phyloP scores from a whole-genome alignment of 164 flowering plant species.

The Akebia trifoliata region DNA sequence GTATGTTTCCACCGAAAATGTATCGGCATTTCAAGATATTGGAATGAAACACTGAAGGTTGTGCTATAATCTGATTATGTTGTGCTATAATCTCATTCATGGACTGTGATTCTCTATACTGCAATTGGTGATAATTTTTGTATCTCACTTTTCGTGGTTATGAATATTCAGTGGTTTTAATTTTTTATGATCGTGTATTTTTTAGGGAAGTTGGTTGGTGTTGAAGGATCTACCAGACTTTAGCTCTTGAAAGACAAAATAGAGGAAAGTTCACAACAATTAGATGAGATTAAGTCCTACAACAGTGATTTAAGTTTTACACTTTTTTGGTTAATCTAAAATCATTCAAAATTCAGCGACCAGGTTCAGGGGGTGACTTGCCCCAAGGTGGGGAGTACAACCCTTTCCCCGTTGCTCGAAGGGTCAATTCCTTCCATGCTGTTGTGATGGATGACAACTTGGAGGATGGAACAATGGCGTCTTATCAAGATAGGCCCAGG shows the following conservation, averaged over 20 bases:
- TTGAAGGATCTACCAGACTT: slow-evolving; percentile 3
- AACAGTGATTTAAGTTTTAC: neutral
- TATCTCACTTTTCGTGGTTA: neutral
- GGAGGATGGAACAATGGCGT: slow-evolving; percentile 62
- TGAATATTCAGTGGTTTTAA: neutral
- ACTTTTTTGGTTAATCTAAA: slow-evolving; percentile 2
- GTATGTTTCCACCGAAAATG: too few relatives aligned
- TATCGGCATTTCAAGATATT: too few relatives aligned
- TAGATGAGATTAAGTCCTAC: neutral
- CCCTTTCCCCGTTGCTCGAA: slow-evolving; percentile 55
- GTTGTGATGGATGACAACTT: slow-evolving; percentile 68
- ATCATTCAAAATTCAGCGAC: slow-evolving; percentile 72
- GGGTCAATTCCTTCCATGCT: slow-evolving; percentile 57
- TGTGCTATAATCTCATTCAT: neutral
- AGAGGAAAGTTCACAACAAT: neutral
- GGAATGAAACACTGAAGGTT: too few relatives aligned
- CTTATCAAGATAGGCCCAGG: slow-evolving; percentile 70
- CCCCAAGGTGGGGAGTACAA: slow-evolving; percentile 66
- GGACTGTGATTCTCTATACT: neutral
- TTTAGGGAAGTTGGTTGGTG: slow-evolving; percentile 1
- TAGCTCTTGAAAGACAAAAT: neutral
- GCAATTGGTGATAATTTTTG: too few relatives aligned
- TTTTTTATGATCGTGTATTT: neutral
- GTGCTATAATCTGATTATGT: too few relatives aligned
- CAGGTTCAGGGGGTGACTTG: slow-evolving; percentile 83